phyloP scores from a whole-genome alignment of 768 basidiomycete genomes.

The Chiua virens region DNA sequence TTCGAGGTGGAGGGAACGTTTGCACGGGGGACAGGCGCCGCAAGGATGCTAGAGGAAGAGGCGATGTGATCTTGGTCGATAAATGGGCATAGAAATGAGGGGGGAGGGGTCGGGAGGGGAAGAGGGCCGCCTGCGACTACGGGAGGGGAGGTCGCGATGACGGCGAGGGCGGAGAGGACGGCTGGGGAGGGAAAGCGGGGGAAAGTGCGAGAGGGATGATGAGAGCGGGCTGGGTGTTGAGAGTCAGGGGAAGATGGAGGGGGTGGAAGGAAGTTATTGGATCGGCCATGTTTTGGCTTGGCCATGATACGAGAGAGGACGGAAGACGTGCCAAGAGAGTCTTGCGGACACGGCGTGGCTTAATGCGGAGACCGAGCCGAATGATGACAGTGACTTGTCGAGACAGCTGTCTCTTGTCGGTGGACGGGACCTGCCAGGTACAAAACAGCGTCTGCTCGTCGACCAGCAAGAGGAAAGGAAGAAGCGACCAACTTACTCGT shows the following conservation, averaged over 20 bases:
- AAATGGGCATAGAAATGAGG: slow-evolving; percentile 62
- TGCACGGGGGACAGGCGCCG: not conserved
- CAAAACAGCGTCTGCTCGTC: slow-evolving; percentile 5
- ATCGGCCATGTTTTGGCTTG: slow-evolving; percentile 48
- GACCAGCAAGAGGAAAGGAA: slow-evolving; percentile 1
- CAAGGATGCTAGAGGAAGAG: not conserved
- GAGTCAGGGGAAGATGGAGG: slow-evolving; percentile 10
- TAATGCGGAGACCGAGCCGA: slow-evolving; percentile 21
- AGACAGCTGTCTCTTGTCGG: not conserved
- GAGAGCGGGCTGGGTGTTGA: not conserved
- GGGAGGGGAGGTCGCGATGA: slow-evolving; percentile 50
- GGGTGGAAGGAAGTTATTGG: slow-evolving; percentile 15
- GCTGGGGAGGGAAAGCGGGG: slow-evolving; percentile 45
- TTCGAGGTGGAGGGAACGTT: not conserved
- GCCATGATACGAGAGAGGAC: slow-evolving; percentile 45
- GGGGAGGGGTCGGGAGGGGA: slow-evolving; percentile 38
- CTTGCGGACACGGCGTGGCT: slow-evolving; percentile 35
- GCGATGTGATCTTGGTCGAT: slow-evolving; percentile 26
- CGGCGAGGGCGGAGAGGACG: slow-evolving; percentile 56
- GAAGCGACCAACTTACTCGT: not conserved
- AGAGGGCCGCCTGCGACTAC: slow-evolving; percentile 48
- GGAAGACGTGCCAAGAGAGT: slow-evolving; percentile 39
- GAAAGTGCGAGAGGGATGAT: slow-evolving; percentile 16
- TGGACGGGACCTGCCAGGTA: not conserved
- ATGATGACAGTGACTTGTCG: not conserved